phyloP scores from a whole-genome alignment of 2,329 filamentous ascomycete species.

The Moelleriella libera region DNA sequence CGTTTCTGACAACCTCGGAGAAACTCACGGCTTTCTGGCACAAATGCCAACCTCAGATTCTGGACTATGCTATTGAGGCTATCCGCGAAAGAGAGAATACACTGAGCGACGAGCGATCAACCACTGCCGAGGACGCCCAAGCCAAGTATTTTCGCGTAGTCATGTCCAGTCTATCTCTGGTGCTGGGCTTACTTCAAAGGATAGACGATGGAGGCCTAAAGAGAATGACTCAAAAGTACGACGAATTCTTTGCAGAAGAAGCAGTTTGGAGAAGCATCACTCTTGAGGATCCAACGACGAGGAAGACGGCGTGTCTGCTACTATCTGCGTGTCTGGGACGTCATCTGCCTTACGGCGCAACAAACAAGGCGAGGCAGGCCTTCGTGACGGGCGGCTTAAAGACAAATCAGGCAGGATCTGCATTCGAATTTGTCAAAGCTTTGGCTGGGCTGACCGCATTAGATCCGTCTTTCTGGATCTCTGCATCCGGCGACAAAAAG shows the following conservation, averaged over 20 bases:
- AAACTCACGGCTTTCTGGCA: conserved; percentile 68
- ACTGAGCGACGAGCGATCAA: conserved; percentile 77
- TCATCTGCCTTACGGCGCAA: conserved; percentile 31
- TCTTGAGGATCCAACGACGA: conserved; percentile 39
- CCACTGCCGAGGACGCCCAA: conserved; percentile 71
- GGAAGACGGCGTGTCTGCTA: conserved; percentile 37
- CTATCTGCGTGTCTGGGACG: conserved; percentile 33
- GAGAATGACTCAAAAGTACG: conserved; percentile 48
- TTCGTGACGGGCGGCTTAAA: conserved; percentile 64
- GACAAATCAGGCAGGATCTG: conserved; percentile 59
- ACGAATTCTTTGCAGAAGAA: conserved; percentile 51
- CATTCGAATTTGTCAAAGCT: conserved; percentile 53
- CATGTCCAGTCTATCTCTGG: conserved; percentile 38
- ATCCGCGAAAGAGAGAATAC: conserved; percentile 69
- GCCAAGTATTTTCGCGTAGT: conserved; percentile 73
- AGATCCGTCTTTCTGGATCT: conserved; percentile 62
- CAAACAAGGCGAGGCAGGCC: conserved; percentile 35
- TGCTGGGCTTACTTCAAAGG: conserved; percentile 34
- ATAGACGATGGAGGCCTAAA: conserved; percentile 36
- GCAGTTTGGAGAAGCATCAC: conserved; percentile 54
- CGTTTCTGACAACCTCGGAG: conserved; percentile 65
- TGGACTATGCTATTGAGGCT: conserved; percentile 70
- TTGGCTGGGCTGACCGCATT: conserved; percentile 50
- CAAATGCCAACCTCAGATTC: conserved; percentile 65
- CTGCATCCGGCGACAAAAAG: conserved; percentile 31